Base-by-base conservation (phyloP, 106 monocot genomes). In the Ottelia alismoides region DNA sequence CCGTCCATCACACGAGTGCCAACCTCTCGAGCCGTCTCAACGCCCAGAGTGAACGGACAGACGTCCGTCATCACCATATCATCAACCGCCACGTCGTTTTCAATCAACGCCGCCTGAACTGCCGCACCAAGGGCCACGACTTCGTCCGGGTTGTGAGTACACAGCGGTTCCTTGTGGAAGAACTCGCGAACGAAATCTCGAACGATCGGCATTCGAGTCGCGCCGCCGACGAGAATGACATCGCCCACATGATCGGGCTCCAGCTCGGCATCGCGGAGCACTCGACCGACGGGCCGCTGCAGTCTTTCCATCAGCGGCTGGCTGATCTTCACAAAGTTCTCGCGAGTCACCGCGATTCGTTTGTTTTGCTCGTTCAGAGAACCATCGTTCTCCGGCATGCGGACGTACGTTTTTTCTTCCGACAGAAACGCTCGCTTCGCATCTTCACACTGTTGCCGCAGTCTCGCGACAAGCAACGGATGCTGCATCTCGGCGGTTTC, bases 341-440 rank as follows among this genome's bases (percentile, higher is more conserved):
- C 35, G 35, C 9, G 5, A 14, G 35, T 40, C 9, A 40, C 14
- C 35, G 35, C 14, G 35, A n/a, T n/a, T n/a, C n/a, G n/a, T n/a
- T n/a, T n/a, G n/a, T n/a, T n/a, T n/a, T n/a, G n/a, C n/a, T n/a
- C n/a, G n/a, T n/a, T n/a, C n/a, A n/a, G n/a, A n/a, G n/a, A n/a
- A n/a, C n/a, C n/a, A n/a, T n/a, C n/a, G n/a, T n/a, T n/a, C n/a
- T n/a, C n/a, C n/a, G n/a, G n/a, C n/a, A n/a, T n/a, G n/a, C n/a
- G n/a, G n/a, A n/a, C n/a, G n/a, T n/a, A n/a, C n/a, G n/a, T n/a
- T n/a, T n/a, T n/a, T n/a, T n/a, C n/a, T n/a, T n/a, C n/a, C n/a
- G n/a, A n/a, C n/a, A n/a, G n/a, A n/a, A 61, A 22, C 28, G 61
- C 49, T 14, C 61, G 18, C 61, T 61, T 61, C 17, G 61, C 61